Conservation (phyloP, 2,329 filamentous ascomycete genomes). For the Fusarium nisikadoi region DNA sequence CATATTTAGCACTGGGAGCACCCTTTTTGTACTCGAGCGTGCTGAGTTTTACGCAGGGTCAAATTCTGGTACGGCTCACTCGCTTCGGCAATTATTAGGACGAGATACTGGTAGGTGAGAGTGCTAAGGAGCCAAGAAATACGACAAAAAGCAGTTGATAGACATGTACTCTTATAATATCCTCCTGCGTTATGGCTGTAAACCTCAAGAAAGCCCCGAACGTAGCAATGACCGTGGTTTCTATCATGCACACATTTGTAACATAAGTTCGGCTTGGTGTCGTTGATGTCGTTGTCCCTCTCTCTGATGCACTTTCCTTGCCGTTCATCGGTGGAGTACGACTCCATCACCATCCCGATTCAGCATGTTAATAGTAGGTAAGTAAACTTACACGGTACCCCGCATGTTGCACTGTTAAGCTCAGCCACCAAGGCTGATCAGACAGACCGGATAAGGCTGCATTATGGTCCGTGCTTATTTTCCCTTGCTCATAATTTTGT, state of each 20-base stretch:
- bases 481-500: background rate
- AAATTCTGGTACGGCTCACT: background rate
- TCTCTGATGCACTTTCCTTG: slow-evolving; percentile 28
- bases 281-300: slow-evolving; percentile 25
- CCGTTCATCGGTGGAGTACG: slow-evolving; percentile 2
- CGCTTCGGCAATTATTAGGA: background rate
- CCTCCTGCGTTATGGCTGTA: background rate
- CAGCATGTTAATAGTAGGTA: slow-evolving; percentile 14
- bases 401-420: background rate
- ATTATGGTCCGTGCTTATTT: slow-evolving; percentile 23
- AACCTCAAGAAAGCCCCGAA: background rate
- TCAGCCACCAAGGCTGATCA: slow-evolving; percentile 36
- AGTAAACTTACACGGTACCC: slow-evolving; percentile 3
- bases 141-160: background rate
- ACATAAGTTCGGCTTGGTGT: background rate
- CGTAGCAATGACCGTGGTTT: background rate
- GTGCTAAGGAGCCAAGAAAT: background rate
- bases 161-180: background rate
- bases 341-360: slow-evolving; percentile 11
- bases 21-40: background rate
- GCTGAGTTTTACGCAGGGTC: slow-evolving; percentile 11
- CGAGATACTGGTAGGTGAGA: background rate
- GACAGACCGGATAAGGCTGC: slow-evolving; percentile 19
- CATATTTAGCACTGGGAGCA: background rate
- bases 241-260: background rate